phyloP scores from a whole-genome alignment of 2,329 filamentous ascomycete genomes.

The Cercospora zeina region DNA sequence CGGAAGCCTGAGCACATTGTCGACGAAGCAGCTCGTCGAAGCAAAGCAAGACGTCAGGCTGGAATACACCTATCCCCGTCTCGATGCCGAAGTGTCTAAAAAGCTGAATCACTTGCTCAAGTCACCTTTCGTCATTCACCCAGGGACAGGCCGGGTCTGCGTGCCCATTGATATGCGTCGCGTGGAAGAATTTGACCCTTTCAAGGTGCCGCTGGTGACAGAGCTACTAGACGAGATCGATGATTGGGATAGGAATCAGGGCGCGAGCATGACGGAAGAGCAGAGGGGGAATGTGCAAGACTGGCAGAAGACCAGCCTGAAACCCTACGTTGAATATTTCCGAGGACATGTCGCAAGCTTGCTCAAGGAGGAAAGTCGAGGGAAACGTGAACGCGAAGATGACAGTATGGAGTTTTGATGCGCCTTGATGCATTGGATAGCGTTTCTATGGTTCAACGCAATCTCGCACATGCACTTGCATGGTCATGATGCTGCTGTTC shows the following conservation, averaged over 20 bases:
- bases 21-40: conserved; percentile 66
- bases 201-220: conserved; percentile 85
- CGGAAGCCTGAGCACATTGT: conserved; percentile 64
- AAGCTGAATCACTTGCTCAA: conserved; percentile 98
- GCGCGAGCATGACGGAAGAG: conserved; percentile 46
- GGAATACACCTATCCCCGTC: conserved; percentile 95
- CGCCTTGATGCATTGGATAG: not conserved
- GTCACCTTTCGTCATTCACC: conserved; percentile 93
- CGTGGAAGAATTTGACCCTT: conserved; percentile 81
- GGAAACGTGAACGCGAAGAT: conserved; percentile 59
- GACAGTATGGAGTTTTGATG: conserved; percentile 66
- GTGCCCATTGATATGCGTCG: conserved; percentile 81
- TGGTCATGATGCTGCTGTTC: not conserved
- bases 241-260: conserved; percentile 61
- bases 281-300: conserved; percentile 64
- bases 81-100: conserved; percentile 96
- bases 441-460: not conserved
- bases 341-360: conserved; percentile 74
- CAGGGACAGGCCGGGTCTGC: conserved; percentile 89
- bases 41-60: conserved; percentile 95
- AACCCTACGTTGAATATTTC: conserved; percentile 89
- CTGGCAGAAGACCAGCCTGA: conserved; percentile 96
- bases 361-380: conserved; percentile 67
- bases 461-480: not conserved
- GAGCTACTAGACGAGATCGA: conserved; percentile 83